phyloP scores from a whole-genome alignment of 176 grass and related monocot genomes.

The Oryza australiensis region DNA sequence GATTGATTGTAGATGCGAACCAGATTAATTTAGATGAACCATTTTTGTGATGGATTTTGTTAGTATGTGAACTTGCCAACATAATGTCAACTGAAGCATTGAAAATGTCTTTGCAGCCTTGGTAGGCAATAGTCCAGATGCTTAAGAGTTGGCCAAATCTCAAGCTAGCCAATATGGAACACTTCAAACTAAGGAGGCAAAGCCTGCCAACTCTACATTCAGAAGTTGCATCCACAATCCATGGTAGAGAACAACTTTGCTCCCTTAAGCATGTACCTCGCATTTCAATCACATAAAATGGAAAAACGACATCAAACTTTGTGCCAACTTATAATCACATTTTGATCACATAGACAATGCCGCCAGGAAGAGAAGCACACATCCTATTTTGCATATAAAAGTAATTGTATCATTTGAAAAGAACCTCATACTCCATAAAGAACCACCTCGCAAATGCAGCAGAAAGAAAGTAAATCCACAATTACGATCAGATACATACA shows the following conservation, averaged over 20 bases:
- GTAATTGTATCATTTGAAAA: background rate
- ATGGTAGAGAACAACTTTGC: no score
- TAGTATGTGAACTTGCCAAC: no score
- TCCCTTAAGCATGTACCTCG: no score
- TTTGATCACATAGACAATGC: no score
- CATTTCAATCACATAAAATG: no score
- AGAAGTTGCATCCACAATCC: no score
- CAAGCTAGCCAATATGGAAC: background rate
- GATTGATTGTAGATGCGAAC: no score
- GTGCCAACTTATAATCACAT: background rate
- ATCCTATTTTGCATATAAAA: background rate
- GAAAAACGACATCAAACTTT: no score
- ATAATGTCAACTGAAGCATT: background rate
- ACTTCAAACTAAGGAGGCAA: background rate
- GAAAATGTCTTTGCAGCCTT: background rate
- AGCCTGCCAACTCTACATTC: no score
- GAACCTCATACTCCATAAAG: background rate
- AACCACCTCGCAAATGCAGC: background rate
- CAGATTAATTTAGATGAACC: no score
- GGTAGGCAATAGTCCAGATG: background rate
- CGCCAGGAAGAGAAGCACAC: background rate
- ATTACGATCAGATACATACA: no score
- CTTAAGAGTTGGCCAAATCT: background rate
- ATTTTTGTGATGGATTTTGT: no score
- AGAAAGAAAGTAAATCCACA: background rate